A percentile compares a stretch with the other conserved stretches of the same genome.
Conservation (phyloP, 192 early-diverging fungal species). For the Funneliformis mosseae region DNA sequence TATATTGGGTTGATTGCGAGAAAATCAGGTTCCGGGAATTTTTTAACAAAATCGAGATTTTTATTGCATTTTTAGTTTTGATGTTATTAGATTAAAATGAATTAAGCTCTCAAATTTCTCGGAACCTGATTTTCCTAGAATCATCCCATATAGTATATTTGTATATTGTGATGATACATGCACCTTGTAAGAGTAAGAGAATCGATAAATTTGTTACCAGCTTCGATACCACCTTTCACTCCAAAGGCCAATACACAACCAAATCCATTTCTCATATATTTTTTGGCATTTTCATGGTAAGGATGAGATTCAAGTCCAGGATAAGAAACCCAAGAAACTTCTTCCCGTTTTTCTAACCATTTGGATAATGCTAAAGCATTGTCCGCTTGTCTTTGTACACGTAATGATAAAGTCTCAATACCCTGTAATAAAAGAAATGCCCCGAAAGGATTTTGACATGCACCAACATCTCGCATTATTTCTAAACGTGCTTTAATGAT, state of each 20-base stretch:
- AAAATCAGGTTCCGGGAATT: no score
- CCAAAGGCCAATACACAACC: constrained; percentile 87
- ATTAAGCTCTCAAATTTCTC: no score
- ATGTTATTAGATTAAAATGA: no score
- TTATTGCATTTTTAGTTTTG: no score
- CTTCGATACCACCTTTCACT: constrained; percentile 55
- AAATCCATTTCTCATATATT: constrained; percentile 82
- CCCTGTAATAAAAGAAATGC: constrained; percentile 88
- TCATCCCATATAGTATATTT: background rate
- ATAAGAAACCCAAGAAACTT: constrained; percentile 89
- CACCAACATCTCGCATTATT: constrained; percentile 82
- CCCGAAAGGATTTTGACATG: constrained; percentile 86
- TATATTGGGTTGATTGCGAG: no score
- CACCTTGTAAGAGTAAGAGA: constrained; percentile 73
- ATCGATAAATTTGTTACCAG: constrained; percentile 74
- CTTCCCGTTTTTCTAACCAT: constrained; percentile 73
- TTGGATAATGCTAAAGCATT: constrained; percentile 79
- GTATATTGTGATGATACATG: background rate
- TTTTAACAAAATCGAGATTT: no score
- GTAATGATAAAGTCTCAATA: constrained; percentile 87
- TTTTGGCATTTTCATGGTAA: constrained; percentile 77
- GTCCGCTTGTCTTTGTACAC: constrained; percentile 82
- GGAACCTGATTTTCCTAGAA: no score
- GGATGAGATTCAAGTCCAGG: constrained; percentile 82
- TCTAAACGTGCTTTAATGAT: constrained; percentile 81